Conservation (phyloP, 129 eudicot genomes). For the Mikania micrantha region DNA sequence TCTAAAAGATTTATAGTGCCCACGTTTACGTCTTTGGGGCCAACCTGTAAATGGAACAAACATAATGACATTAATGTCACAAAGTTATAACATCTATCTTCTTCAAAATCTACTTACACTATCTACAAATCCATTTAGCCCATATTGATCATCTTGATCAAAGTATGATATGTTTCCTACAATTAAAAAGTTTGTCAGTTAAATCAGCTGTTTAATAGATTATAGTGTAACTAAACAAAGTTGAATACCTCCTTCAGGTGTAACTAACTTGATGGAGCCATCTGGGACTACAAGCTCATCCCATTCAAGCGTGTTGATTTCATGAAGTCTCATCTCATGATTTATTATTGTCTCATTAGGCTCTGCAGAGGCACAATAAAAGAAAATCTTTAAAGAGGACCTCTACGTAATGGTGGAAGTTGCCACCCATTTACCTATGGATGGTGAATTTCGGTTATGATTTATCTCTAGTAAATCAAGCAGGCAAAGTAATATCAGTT, state of each 20-base stretch:
- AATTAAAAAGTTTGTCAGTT: neutral
- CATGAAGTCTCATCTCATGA: slow-evolving; percentile 76
- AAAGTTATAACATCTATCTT: neutral
- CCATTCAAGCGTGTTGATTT: slow-evolving; percentile 95
- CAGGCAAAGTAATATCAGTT: neutral
- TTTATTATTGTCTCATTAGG: slow-evolving; percentile 38
- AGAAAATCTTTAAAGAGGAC: neutral
- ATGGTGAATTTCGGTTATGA: neutral
- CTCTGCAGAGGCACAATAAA: slow-evolving; percentile 31
- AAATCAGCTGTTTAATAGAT: slow-evolving; percentile 9
- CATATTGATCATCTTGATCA: slow-evolving; percentile 40
- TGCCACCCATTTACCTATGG: neutral
- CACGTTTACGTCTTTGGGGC: slow-evolving; percentile 19
- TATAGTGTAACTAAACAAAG: neutral
- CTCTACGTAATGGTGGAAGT: neutral
- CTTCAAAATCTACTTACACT: slow-evolving; percentile 38
- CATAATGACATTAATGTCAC: neutral
- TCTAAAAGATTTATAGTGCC: slow-evolving; percentile 23
- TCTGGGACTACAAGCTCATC: slow-evolving; percentile 75
- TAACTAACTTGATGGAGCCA: slow-evolving; percentile 37
- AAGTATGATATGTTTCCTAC: slow-evolving; percentile 38
- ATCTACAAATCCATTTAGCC: slow-evolving; percentile 30
- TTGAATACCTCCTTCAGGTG: slow-evolving; percentile 48
- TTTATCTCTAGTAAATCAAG: neutral
- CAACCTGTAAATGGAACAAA: slow-evolving; percentile 3